Base-by-base conservation (phyloP, 2,329 filamentous ascomycete genomes). In the Penicillium verrucosum region DNA sequence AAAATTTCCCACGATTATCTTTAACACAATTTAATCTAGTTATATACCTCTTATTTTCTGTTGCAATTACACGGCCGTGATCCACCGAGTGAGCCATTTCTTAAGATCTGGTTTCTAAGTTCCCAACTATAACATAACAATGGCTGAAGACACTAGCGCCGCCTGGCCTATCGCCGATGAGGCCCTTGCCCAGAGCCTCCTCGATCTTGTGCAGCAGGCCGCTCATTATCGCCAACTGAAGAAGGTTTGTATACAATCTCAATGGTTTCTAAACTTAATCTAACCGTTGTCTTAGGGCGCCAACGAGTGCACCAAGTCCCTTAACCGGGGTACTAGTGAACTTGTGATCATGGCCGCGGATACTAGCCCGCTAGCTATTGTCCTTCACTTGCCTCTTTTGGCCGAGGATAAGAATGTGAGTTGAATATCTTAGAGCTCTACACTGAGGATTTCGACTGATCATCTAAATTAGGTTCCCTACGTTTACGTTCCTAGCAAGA, bases 351-450 rank as follows among this genome's bases (percentile, higher is more conserved):
- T 51, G 48, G 91, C 92, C 46, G 92, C 90, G 62, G 93, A 97
- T 74, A 94, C 91, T 67, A 84, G 85, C 57, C 92, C 92, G 41
- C 83, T 97, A 50, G 89, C 91, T 51, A 97, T 97, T 65, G 82
- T 96, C 47, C 84, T 96, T 58, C 92, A 96, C 78, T 81, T 97
- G 42, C 93, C 93, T 30, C 87, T 97, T 27, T 85, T 97, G 51
- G 88, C 87, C 75, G 92, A 97, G 77, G 79, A 83, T 70, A 86
- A 87, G 81, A 87, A 88, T 75, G 82, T 54, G 23, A 50, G 52
- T 50, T 11, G 14, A 43, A 18, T 16, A 25, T 5, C 0, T 4
- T 14, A n/a, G 7, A 42, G 3, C 10, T 6, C 1, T n/a, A 8
- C 6, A 0, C 4, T 1, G 7, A 25, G 14, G 9, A 42, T 9